These are phyloP conservation scores for Prunus armeniaca DNA, from an alignment of 306 rosid species.

Conservation along the genomic window DNA sequence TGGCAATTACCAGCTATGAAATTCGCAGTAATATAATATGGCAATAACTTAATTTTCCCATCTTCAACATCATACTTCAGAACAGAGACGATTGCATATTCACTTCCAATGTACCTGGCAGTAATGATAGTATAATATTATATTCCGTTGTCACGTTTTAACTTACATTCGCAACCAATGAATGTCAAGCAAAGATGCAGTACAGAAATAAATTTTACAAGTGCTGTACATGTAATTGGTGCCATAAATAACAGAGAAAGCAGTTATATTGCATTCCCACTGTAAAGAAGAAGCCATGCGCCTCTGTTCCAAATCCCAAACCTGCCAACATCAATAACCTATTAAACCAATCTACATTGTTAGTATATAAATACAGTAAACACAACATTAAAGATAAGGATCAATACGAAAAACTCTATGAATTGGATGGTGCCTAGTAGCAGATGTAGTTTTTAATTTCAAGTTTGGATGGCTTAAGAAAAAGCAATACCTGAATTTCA, in stretches of 20 bases:
- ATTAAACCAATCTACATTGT: slow-evolving; percentile 29
- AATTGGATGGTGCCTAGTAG: not conserved
- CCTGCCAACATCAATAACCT: slow-evolving; percentile 61
- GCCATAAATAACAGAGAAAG: slow-evolving; percentile 80
- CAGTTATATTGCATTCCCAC: slow-evolving; percentile 90
- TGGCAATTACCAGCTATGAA: slow-evolving; percentile 63
- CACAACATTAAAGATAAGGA: slow-evolving; percentile 1
- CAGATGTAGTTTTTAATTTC: not conserved
- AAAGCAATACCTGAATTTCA: slow-evolving; percentile 65
- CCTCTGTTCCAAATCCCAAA: slow-evolving; percentile 88
- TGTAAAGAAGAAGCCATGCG: slow-evolving; percentile 59
- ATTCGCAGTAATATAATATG: slow-evolving; percentile 73
- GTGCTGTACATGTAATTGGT: slow-evolving; percentile 72
- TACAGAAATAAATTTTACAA: slow-evolving; percentile 28
- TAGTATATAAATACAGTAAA: not conserved
- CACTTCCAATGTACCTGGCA: slow-evolving; percentile 78
- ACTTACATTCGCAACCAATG: slow-evolving; percentile 1
- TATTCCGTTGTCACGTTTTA: slow-evolving; percentile 12
- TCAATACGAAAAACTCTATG: slow-evolving; percentile 8
- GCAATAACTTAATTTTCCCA: slow-evolving; percentile 50
- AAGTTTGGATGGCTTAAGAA: slow-evolving; percentile 10
- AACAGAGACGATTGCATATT: slow-evolving; percentile 71
- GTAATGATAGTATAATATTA: slow-evolving; percentile 30
- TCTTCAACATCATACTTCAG: slow-evolving; percentile 54
- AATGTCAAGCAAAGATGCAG: slow-evolving; percentile 19